A percentile compares a stretch with the other conserved stretches of the same genome.
Conservation (phyloP, 306 rosid species). For the Luffa acutangula region DNA sequence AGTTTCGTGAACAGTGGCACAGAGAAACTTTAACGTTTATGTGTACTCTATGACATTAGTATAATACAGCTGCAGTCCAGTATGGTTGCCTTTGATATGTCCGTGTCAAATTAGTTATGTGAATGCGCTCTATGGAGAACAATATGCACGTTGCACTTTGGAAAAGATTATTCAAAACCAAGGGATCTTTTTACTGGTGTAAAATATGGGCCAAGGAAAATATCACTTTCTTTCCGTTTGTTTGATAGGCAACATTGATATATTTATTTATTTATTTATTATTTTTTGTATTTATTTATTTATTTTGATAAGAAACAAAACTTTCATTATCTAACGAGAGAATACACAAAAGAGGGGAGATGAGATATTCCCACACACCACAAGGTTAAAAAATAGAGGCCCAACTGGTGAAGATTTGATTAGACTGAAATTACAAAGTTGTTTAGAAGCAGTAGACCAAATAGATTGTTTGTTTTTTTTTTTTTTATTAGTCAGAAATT, state of each 20-base stretch:
- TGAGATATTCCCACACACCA: too few relatives aligned
- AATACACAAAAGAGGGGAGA: too few relatives aligned
- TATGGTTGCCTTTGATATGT: neutral
- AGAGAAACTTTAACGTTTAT: neutral
- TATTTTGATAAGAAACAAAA: too few relatives aligned
- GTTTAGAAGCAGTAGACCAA: too few relatives aligned
- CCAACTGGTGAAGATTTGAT: too few relatives aligned
- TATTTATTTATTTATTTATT: neutral
- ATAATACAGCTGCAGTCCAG: neutral
- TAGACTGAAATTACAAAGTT: too few relatives aligned
- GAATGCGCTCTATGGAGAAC: neutral
- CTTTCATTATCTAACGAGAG: too few relatives aligned
- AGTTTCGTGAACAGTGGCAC: neutral
- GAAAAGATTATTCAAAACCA: neutral
- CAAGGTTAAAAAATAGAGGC: too few relatives aligned
- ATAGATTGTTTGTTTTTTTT: too few relatives aligned
- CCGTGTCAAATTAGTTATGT: neutral
- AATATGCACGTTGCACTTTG: neutral
- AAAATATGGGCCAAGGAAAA: neutral
- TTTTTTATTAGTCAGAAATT: neutral
- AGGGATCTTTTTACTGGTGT: neutral
- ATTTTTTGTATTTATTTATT: too few relatives aligned
- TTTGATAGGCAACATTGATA: neutral
- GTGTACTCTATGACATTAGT: neutral
- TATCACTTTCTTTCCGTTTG: neutral